Evolutionary conservation across 495 filamentous ascomycete species (phyloP), one percentile per base, ranked within the genome.

Genomic region (Amniculicola lignicola): DNA sequence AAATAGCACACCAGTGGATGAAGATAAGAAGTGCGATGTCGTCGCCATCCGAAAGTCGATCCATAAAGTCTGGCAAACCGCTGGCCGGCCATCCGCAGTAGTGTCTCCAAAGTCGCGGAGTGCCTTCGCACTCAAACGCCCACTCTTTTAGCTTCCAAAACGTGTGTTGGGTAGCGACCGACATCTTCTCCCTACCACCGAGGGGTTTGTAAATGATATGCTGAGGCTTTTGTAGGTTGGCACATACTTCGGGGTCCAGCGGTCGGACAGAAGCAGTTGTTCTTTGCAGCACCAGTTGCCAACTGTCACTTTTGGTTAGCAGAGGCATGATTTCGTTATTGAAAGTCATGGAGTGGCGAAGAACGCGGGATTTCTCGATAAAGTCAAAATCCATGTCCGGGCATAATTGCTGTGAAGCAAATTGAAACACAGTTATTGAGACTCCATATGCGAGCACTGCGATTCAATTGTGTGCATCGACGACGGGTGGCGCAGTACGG

Each of bases 1-100:
- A 31, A 12, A 51, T 43, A 1, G 46, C 27, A 12, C 44, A 49
- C 54, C 54, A 58, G 19, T 58, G 29, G 7, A 58, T 51, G 37
- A 51, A 38, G 9, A 58, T 58, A 4, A 58, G 46, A 12, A 58
- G 22, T 4, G 54, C 45, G 16, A 58, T 37, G n/a, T 58, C 54
- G 22, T 58, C 54, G 9, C 22, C 27, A 3, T 51, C 46, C 12
- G 45, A 28, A 0, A 58, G 36, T 3, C 43, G n/a, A 1, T 51
- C 37, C 14, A 58, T 6, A 25, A 21, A 58, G 4, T 44, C 38
- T 10, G 19, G 27, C 11, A n/a, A n/a, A 1, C 51, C 38, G 0
- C 2, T 31, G 7, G 33, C 19, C 3, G 54, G 54, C 54, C 54
- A 58, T 1, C 19, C 4, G 19, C 24, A 28, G 24, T 43, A 58